These are phyloP conservation scores for Corylus avellana DNA, from an alignment of 306 rosid species.

Conservation along the genomic window DNA sequence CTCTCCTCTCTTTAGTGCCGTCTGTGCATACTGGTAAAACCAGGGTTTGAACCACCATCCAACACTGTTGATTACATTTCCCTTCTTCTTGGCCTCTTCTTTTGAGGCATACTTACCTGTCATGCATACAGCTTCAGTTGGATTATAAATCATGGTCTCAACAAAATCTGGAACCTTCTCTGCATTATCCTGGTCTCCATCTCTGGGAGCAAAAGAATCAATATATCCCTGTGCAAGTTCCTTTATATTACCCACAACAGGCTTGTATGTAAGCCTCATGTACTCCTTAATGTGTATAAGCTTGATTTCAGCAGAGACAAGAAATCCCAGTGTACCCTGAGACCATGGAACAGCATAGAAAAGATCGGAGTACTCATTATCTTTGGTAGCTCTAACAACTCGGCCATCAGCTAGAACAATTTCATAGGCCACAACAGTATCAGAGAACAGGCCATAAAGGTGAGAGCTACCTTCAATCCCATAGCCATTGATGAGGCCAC, in stretches of 20 bases:
- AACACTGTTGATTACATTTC: constrained; percentile 73
- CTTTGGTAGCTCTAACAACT: constrained; percentile 91
- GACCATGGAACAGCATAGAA: constrained; percentile 92
- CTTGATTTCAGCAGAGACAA: constrained; percentile 92
- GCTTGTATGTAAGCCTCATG: constrained; percentile 83
- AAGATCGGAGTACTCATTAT: constrained; percentile 88
- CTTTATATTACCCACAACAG: constrained; percentile 73
- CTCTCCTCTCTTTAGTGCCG: constrained; percentile 79
- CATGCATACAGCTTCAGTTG: constrained; percentile 85
- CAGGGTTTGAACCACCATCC: constrained; percentile 98
- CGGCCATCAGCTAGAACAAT: constrained; percentile 85
- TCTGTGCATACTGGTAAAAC: constrained; percentile 95
- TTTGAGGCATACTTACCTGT: constrained; percentile 81
- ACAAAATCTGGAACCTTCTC: constrained; percentile 94
- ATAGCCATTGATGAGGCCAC: constrained; percentile 96
- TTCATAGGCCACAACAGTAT: constrained; percentile 90
- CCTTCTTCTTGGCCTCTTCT: constrained; percentile 94
- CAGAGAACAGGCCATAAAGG: constrained; percentile 84
- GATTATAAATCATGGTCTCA: constrained; percentile 79
- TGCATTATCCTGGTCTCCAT: constrained; percentile 81
- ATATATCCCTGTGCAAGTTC: constrained; percentile 76
- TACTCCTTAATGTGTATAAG: constrained; percentile 86
- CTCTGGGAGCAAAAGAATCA: constrained; percentile 91
- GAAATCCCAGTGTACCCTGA: constrained; percentile 95
- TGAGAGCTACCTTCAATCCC: constrained; percentile 99